phyloP scores from a whole-genome alignment of 2,329 filamentous ascomycete genomes.

The Alternaria metachromatica region DNA sequence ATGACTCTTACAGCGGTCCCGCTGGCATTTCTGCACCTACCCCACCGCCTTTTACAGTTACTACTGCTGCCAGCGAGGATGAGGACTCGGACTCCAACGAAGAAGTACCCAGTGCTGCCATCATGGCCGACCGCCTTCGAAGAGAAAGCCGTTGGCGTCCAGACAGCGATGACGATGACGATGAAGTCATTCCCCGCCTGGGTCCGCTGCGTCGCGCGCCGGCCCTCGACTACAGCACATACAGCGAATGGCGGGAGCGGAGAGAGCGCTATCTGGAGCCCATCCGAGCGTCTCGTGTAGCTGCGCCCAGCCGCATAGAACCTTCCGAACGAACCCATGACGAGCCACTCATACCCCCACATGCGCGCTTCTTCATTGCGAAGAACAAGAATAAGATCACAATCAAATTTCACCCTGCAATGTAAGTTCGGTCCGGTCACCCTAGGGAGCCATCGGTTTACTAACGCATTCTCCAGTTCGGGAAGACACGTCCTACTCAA shows the following conservation, averaged over 20 bases:
- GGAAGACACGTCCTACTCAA: slow-evolving; percentile 87
- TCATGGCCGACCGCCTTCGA: slow-evolving; percentile 49
- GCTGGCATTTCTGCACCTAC: slow-evolving; percentile 44
- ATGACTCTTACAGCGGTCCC: slow-evolving; percentile 26
- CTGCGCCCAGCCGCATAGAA: slow-evolving; percentile 45
- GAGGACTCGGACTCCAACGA: slow-evolving; percentile 46
- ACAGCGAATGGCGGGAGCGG: slow-evolving; percentile 37
- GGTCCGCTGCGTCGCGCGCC: slow-evolving; percentile 31
- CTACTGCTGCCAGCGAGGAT: slow-evolving; percentile 42
- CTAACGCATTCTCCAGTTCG: slow-evolving; percentile 55
- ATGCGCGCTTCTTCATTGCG: slow-evolving; percentile 84
- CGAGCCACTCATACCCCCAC: slow-evolving; percentile 66
- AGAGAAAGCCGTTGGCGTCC: slow-evolving; percentile 48
- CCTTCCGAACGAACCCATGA: slow-evolving; percentile 24
- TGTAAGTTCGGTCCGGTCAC: slow-evolving; percentile 54
- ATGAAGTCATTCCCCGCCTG: slow-evolving; percentile 36
- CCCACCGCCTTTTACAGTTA: slow-evolving; percentile 52
- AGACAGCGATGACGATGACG: slow-evolving; percentile 48
- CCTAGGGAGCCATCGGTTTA: neutral
- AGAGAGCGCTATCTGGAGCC: slow-evolving; percentile 32
- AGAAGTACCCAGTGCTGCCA: slow-evolving; percentile 46
- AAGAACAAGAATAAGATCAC: slow-evolving; percentile 83
- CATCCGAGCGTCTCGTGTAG: slow-evolving; percentile 39
- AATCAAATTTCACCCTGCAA: slow-evolving; percentile 81
- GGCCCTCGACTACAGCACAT: slow-evolving; percentile 31